Conservation (phyloP, 352 stramenopile genomes). For the Phytopythium litorale region DNA sequence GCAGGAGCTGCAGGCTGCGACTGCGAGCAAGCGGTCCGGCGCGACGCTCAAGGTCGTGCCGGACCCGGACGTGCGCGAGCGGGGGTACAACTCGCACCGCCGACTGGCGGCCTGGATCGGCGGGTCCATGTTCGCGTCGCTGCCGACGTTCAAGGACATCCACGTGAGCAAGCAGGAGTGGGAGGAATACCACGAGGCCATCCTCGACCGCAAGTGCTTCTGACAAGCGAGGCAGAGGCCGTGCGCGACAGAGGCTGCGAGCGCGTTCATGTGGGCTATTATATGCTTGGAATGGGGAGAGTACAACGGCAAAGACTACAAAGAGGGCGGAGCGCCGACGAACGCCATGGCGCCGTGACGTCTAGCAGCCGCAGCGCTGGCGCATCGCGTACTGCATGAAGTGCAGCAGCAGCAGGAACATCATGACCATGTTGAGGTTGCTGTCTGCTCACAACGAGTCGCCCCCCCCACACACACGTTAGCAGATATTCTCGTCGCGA, state of each 20-base stretch:
- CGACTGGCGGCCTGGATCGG: slow-evolving; percentile 87
- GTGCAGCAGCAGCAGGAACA: slow-evolving; percentile 81
- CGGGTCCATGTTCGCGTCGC: slow-evolving; percentile 86
- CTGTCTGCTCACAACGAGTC: slow-evolving; percentile 27
- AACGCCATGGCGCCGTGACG: too few relatives aligned
- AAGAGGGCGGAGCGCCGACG: neutral
- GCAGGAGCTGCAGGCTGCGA: slow-evolving; percentile 43
- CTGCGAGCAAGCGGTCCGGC: slow-evolving; percentile 12
- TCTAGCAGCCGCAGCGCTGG: slow-evolving; percentile 75
- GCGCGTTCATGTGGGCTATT: neutral
- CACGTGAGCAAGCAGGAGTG: slow-evolving; percentile 88
- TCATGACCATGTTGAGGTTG: slow-evolving; percentile 85
- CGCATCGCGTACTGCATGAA: slow-evolving; percentile 89
- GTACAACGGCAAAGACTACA: neutral
- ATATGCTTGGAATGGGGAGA: neutral
- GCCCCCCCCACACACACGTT: neutral
- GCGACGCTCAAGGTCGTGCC: slow-evolving; percentile 68
- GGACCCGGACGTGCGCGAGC: slow-evolving; percentile 64
- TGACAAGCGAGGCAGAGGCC: slow-evolving; percentile 14
- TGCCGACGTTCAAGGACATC: slow-evolving; percentile 86
- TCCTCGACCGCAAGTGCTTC: slow-evolving; percentile 84
- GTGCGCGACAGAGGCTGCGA: neutral
- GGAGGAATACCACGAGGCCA: slow-evolving; percentile 87
- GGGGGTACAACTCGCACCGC: slow-evolving; percentile 85
- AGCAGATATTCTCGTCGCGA: neutral